Conservation (phyloP, 495 filamentous ascomycete genomes). For the Hypoxylon crocopeplum region DNA sequence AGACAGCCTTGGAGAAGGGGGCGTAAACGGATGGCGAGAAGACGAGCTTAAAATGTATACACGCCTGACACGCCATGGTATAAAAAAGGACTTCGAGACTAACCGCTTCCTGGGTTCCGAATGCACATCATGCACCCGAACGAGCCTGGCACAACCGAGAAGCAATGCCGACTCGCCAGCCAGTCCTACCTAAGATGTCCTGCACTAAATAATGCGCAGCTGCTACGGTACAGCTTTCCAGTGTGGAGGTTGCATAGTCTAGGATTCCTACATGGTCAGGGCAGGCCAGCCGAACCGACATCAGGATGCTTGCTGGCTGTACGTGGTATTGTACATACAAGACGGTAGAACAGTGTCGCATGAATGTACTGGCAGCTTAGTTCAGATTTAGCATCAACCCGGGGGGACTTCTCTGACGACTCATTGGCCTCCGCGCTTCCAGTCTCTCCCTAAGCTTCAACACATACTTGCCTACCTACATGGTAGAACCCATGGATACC, state of each 20-base stretch:
- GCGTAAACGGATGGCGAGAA: too few species aligned
- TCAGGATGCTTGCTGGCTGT: slow-evolving; percentile 18
- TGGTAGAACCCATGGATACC: neutral
- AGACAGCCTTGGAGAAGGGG: neutral
- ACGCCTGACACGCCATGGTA: too few species aligned
- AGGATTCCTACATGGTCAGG: slow-evolving; percentile 35
- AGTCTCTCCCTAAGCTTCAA: slow-evolving; percentile 8
- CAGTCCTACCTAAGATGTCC: slow-evolving; percentile 35
- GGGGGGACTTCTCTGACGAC: slow-evolving; percentile 10
- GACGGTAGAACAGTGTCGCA: slow-evolving; percentile 34
- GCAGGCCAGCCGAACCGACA: slow-evolving; percentile 31
- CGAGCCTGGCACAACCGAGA: slow-evolving; percentile 33
- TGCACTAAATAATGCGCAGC: slow-evolving; percentile 31
- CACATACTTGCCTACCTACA: slow-evolving; percentile 18
- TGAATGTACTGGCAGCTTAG: slow-evolving; percentile 27
- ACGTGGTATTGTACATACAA: too few species aligned
- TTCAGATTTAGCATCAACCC: slow-evolving; percentile 37
- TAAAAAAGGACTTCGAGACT: slow-evolving; percentile 5
- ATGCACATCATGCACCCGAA: slow-evolving; percentile 42
- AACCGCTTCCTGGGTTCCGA: slow-evolving; percentile 29
- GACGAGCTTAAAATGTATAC: too few species aligned
- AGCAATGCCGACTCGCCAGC: slow-evolving; percentile 37
- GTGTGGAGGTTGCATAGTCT: slow-evolving; percentile 40
- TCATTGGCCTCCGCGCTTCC: slow-evolving; percentile 22
- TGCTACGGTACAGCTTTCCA: slow-evolving; percentile 32